These are phyloP conservation scores for Aspergillus tamarii DNA, from an alignment of 2,329 filamentous ascomycete species.

Conservation along the genomic window DNA sequence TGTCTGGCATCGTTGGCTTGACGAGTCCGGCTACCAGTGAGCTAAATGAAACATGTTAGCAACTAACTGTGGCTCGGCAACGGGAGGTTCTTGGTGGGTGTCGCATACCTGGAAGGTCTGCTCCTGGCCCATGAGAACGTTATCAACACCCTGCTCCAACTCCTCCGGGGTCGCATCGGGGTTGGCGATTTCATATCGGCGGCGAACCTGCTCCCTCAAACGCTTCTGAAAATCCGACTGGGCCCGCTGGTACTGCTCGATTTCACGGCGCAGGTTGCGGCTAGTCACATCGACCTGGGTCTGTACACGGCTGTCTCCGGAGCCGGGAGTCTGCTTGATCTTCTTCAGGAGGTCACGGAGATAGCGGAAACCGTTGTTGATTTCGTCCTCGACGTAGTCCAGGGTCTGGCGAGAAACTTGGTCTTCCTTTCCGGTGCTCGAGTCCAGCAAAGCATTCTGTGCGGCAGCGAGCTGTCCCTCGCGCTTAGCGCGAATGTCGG, in stretches of 20 bases:
- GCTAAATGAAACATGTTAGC: constrained; percentile 23
- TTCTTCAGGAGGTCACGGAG: constrained; percentile 78
- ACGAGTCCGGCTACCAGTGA: constrained; percentile 60
- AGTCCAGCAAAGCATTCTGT: constrained; percentile 74
- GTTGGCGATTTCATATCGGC: constrained; percentile 87
- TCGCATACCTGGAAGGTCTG: constrained; percentile 82
- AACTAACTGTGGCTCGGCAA: neutral
- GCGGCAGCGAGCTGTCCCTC: constrained; percentile 55
- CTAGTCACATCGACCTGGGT: constrained; percentile 82
- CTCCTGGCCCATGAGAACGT: constrained; percentile 62
- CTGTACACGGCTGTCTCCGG: constrained; percentile 71
- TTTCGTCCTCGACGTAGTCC: constrained; percentile 73
- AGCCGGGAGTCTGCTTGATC: constrained; percentile 81
- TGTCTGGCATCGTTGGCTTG: constrained; percentile 77
- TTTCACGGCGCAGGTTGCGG: constrained; percentile 76
- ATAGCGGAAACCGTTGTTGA: constrained; percentile 79
- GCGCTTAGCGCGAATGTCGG: constrained; percentile 68
- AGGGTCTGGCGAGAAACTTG: constrained; percentile 69
- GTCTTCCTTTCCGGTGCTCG: constrained; percentile 70
- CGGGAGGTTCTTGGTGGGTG: neutral
- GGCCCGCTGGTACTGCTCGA: constrained; percentile 77
- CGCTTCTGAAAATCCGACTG: constrained; percentile 81
- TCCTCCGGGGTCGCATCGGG: constrained; percentile 80
- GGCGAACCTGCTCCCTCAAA: constrained; percentile 78
- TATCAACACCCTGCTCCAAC: constrained; percentile 75